phyloP scores from a whole-genome alignment of 768 basidiomycete species.

The Bullera alba region DNA sequence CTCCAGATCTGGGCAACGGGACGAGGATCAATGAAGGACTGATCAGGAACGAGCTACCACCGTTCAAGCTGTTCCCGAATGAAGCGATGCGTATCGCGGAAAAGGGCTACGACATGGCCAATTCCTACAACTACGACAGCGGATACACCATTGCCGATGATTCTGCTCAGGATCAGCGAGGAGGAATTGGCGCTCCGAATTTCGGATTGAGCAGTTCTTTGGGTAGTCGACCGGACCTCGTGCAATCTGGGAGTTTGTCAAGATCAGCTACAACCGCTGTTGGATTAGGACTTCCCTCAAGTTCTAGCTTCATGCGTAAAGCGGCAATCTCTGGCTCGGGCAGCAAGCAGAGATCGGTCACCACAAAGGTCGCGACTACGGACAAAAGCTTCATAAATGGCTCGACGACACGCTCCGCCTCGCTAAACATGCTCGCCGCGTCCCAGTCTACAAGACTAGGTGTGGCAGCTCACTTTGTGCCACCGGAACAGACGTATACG shows the following conservation, averaged over 20 bases:
- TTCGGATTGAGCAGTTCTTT: no score
- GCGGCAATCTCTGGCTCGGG: no score
- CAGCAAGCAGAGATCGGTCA: no score
- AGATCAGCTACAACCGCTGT: no score
- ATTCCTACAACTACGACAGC: no score
- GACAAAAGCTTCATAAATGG: conserved; percentile 1
- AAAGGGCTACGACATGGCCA: conserved; percentile 16
- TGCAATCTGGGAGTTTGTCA: neutral
- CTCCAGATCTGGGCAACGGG: neutral
- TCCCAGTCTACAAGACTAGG: conserved; percentile 18
- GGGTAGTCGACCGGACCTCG: neutral
- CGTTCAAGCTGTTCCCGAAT: conserved; percentile 24
- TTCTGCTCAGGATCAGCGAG: no score
- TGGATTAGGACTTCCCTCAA: no score
- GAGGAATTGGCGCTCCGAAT: no score
- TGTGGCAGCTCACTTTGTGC: conserved; percentile 39
- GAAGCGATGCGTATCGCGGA: conserved; percentile 33
- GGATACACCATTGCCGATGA: no score
- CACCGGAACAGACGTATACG: conserved; percentile 29
- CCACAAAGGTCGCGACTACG: no score
- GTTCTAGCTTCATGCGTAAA: no score
- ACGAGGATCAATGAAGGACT: conserved; percentile 16
- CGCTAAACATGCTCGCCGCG: conserved; percentile 17
- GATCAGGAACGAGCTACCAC: conserved; percentile 38
- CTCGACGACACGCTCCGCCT: conserved; percentile 16